A percentile compares a stretch with the other conserved stretches of the same genome.
phyloP scores from a whole-genome alignment of 768 basidiomycete species.

The Russula earlei region DNA sequence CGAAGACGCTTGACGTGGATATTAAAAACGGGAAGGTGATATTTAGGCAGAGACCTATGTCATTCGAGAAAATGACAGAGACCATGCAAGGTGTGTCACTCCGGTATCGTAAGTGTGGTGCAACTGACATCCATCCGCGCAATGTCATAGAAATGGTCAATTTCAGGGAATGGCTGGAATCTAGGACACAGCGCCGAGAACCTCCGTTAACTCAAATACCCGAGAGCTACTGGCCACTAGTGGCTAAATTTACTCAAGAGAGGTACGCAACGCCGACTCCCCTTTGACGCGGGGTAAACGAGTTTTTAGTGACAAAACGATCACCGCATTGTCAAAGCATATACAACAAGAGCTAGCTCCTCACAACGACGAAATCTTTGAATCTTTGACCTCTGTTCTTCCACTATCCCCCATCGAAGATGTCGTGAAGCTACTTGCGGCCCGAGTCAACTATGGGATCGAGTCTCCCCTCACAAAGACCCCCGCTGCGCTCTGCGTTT shows the following conservation, averaged over 20 bases:
- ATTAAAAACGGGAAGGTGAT: conserved; percentile 68
- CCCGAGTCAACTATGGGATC: conserved; percentile 75
- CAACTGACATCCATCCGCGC: not conserved
- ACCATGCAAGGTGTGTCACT: conserved; percentile 61
- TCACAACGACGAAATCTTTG: conserved; percentile 46
- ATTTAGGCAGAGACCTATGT: conserved; percentile 65
- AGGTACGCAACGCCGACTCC: conserved; percentile 41
- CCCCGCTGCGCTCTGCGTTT: conserved; percentile 59
- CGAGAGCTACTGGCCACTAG: conserved; percentile 58
- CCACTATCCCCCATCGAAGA: conserved; percentile 45
- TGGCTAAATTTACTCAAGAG: conserved; percentile 80
- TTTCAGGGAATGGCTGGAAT: conserved; percentile 64
- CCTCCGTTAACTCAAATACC: conserved; percentile 51
- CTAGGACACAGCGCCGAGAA: conserved; percentile 37
- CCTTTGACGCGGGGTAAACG: not conserved
- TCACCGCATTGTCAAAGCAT: conserved; percentile 52
- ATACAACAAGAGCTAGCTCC: conserved; percentile 64
- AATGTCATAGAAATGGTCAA: conserved; percentile 53
- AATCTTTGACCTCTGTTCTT: conserved; percentile 31
- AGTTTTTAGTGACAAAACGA: conserved; percentile 57
- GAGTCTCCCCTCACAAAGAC: conserved; percentile 43
- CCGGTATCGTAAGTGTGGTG: not conserved
- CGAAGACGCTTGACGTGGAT: conserved; percentile 43
- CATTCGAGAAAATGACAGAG: conserved; percentile 72
- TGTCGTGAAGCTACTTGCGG: conserved; percentile 53